Evolutionary conservation across 768 basidiomycete species (phyloP).

Genomic region (Pseudohyphozyma bogoriensis): DNA sequence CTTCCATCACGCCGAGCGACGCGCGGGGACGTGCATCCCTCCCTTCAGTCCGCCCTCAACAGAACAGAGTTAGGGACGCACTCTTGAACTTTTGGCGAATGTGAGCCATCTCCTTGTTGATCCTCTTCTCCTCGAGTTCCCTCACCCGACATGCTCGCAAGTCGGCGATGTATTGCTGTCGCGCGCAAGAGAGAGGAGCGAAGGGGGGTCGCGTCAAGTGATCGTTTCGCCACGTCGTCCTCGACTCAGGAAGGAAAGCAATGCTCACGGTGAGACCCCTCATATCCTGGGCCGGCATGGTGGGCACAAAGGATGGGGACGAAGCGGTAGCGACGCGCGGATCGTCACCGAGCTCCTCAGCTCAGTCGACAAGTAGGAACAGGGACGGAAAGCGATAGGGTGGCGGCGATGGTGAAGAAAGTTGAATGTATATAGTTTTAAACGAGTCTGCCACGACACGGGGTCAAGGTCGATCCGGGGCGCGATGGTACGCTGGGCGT

Average conservation of each 20-base stretch:
- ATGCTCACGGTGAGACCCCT: conserved; percentile 22
- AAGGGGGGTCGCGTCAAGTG: too few relatives aligned
- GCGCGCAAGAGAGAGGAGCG: too few relatives aligned
- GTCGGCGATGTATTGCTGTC: conserved; percentile 69
- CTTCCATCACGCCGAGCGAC: neutral
- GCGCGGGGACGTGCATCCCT: neutral
- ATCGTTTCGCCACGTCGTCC: neutral
- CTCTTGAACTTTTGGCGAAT: conserved; percentile 99
- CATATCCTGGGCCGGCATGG: conserved; percentile 17
- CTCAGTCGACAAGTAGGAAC: too few relatives aligned
- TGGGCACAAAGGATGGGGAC: neutral
- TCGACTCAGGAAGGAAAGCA: neutral
- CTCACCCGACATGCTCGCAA: conserved; percentile 92
- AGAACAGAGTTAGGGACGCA: conserved; percentile 33
- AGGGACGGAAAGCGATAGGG: too few relatives aligned
- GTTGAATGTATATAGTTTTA: too few relatives aligned
- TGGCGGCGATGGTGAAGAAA: too few relatives aligned
- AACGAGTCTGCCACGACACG: too few relatives aligned
- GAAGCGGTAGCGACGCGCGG: too few relatives aligned
- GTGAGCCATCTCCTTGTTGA: conserved; percentile 99
- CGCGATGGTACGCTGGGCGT: too few relatives aligned
- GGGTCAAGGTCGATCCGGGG: too few relatives aligned
- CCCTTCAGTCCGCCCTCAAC: neutral
- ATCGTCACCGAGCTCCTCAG: too few relatives aligned
- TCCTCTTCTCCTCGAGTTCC: conserved; percentile 94